Conservation (phyloP, 1,139 yeast genomes). For the Taphrina flavorubra region DNA sequence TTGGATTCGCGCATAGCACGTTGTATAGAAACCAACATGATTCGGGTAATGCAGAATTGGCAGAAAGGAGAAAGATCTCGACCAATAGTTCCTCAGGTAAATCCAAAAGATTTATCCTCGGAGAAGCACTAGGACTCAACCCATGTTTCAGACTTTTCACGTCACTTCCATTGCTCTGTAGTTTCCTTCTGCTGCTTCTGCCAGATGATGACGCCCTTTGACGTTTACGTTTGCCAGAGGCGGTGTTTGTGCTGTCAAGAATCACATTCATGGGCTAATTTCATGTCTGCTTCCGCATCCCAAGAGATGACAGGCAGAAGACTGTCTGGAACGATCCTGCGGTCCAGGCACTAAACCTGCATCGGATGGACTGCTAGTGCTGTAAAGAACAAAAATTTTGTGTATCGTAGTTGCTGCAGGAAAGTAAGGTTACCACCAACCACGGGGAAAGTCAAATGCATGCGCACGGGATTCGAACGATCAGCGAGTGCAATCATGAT, state of each 20-base stretch:
- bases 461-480: not conserved
- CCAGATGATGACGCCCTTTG: not conserved
- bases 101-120: constrained; percentile 4
- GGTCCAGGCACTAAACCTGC: too few relatives aligned
- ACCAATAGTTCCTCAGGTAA: constrained; percentile 21
- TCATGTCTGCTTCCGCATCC: not conserved
- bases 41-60: constrained; percentile 31
- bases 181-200: not conserved
- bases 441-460: not conserved
- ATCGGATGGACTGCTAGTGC: not conserved
- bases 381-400: not conserved
- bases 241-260: not conserved
- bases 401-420: not conserved
- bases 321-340: too few relatives aligned
- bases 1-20: constrained; percentile 21
- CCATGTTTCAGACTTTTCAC: not conserved
- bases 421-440: too few relatives aligned
- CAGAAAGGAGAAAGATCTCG: constrained; percentile 25
- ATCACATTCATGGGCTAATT: not conserved
- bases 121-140: not conserved
- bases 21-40: constrained; percentile 13
- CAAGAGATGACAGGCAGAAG: not conserved
- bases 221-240: not conserved
- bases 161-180: not conserved
- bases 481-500: too few relatives aligned